A percentile compares a stretch with the other conserved stretches of the same genome.
phyloP scores from a whole-genome alignment of 2,329 filamentous ascomycete genomes.

The Penicillium janthinellum region DNA sequence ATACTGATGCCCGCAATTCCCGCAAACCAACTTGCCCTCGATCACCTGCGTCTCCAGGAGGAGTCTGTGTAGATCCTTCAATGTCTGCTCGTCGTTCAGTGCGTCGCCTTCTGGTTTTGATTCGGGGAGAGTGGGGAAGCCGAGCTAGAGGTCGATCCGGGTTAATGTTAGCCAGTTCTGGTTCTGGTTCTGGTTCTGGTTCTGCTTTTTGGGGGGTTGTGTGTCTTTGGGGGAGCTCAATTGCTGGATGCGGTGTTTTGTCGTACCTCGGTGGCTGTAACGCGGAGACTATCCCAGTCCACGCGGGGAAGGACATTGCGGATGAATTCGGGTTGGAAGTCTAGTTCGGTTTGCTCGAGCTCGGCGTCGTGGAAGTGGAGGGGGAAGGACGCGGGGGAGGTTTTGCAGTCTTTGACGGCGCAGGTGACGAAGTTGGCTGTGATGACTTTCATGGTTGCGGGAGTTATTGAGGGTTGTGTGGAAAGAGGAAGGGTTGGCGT shows the following conservation, averaged over 20 bases:
- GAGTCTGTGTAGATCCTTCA: constrained; percentile 77
- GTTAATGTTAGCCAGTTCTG: not conserved
- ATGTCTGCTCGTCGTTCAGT: constrained; percentile 66
- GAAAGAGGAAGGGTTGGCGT: not conserved
- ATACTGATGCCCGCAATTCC: constrained; percentile 91
- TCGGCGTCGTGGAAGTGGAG: constrained; percentile 91
- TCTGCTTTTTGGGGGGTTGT: not conserved
- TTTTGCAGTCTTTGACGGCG: constrained; percentile 93
- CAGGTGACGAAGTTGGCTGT: constrained; percentile 97
- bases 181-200: not conserved
- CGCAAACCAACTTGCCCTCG: constrained; percentile 87
- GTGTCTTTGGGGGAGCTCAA: not conserved
- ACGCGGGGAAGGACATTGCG: constrained; percentile 82
- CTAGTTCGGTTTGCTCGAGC: constrained; percentile 79
- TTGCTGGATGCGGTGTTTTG: not conserved
- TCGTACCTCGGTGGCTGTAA: constrained; percentile 67
- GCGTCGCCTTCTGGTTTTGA: constrained; percentile 65
- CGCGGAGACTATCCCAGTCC: constrained; percentile 81
- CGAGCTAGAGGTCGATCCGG: constrained; percentile 59
- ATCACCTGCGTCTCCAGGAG: constrained; percentile 87
- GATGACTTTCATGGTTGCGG: constrained; percentile 77
- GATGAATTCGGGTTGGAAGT: constrained; percentile 78
- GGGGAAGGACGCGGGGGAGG: constrained; percentile 76
- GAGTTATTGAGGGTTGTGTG: not conserved
- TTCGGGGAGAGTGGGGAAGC: constrained; percentile 72